Conservation (phyloP, 495 filamentous ascomycete genomes). For the Penicillium cinerascens region DNA sequence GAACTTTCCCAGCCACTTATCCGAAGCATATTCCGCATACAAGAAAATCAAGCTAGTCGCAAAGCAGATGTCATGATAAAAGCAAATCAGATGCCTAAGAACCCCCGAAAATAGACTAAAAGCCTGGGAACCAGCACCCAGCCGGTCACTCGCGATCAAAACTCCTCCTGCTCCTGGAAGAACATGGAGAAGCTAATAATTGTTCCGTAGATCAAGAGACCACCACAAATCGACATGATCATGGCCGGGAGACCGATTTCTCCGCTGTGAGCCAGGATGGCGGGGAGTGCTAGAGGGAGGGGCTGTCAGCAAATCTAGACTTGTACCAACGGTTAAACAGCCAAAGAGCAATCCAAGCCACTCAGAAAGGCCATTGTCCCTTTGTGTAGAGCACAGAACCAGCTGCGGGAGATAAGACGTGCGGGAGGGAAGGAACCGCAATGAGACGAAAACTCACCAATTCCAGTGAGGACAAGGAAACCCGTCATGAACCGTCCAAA, state of each 20-base stretch:
- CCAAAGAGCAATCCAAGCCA: not conserved
- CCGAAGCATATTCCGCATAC: constrained; percentile 17
- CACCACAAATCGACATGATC: constrained; percentile 91
- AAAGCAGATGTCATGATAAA: constrained; percentile 17
- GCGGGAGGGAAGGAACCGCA: not conserved
- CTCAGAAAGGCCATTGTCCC: not conserved
- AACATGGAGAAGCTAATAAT: constrained; percentile 98
- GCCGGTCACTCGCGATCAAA: constrained; percentile 35
- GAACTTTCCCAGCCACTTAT: constrained; percentile 10
- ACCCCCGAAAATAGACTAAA: not conserved
- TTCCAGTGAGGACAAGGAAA: constrained; percentile 95
- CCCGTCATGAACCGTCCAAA: constrained; percentile 93
- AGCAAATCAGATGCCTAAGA: constrained; percentile 4
- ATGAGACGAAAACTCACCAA: constrained; percentile 63
- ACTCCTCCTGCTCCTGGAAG: constrained; percentile 95
- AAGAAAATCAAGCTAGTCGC: constrained; percentile 15
- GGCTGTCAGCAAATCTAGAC: constrained; percentile 20
- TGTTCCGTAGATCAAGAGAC: constrained; percentile 92
- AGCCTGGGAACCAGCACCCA: not conserved
- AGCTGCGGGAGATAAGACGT: not conserved
- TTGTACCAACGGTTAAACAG: not conserved
- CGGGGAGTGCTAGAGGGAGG: constrained; percentile 70
- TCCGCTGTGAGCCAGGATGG: constrained; percentile 77
- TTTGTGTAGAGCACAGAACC: not conserved
- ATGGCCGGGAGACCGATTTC: constrained; percentile 81